Evolutionary conservation across 257 asterid species (phyloP), one percentile per base, ranked within the genome.

Genomic region (Rauvolfia tetraphylla): DNA sequence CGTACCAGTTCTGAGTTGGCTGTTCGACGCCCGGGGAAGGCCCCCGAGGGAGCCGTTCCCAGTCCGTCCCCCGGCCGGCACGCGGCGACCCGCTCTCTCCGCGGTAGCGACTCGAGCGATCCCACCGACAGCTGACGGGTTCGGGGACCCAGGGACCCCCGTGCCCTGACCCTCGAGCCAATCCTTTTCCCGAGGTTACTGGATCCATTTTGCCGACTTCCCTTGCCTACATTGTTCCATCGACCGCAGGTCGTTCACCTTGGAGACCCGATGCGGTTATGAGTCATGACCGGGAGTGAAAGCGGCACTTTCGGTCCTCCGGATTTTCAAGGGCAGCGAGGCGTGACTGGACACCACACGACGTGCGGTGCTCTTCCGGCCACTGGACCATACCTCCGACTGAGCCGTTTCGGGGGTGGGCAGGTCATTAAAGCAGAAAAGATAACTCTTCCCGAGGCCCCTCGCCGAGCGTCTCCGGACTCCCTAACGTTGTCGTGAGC

Each of bases 321-420:
- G 84, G 84, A 88, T 85, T 88, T 89, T 88, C 89, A 89, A 88
- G 90, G 95, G 89, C 87, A 87, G 85, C 89, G 88, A 84, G 87
- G 90, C 84, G 89, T 87, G 87, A 83, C 86, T 81, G 85, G 86
- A 83, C 92, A 86, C 90, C 87, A 79, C 88, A 88, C 86, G 87
- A 86, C 84, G 85, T 86, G 92, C 89, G 88, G 90, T 84, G 91
- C 89, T 84, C 88, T 87, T 85, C 86, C 85, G 80, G 85, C 88
- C 85, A 86, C 84, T 84, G 85, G 88, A 86, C 88, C 92, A 87
- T 88, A 86, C 87, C 88, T 81, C 85, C 87, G 81, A 83, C 87
- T 80, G 88, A 85, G 83, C 84, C 87, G 83, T 63, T 82, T 85
- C 83, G 80, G 78, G 84, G 84, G 89, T 85, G 89, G 89, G 87